Percentiles rank a stretch among this genome's conserved stretches.
These are phyloP conservation scores for Schizosaccharomyces pombe DNA, from an alignment of 805 yeast species.

Conservation along the genomic window ASM294v3 CU329670.1:786001-786500, in stretches of 20 bases:
- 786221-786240: neutral
- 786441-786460: conserved; percentile 55
- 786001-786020: neutral
- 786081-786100: neutral
- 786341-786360: conserved; percentile 29
- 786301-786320: neutral
- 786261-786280: no score
- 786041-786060: neutral
- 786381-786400: conserved; percentile 21
- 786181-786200: neutral
- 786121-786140: no score
- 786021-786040: neutral
- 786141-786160: neutral
- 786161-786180: neutral
- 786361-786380: conserved; percentile 64
- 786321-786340: conserved; percentile 39
- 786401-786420: neutral
- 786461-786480: conserved; percentile 96
- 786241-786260: no score
- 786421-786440: conserved; percentile 11
- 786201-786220: neutral
- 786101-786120: neutral
- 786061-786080: neutral
- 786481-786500: conserved; percentile 59
- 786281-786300: no score